These are phyloP conservation scores for Torulaspora gathmanii DNA, from an alignment of 805 yeast genomes.

Conservation along the genomic window DNA sequence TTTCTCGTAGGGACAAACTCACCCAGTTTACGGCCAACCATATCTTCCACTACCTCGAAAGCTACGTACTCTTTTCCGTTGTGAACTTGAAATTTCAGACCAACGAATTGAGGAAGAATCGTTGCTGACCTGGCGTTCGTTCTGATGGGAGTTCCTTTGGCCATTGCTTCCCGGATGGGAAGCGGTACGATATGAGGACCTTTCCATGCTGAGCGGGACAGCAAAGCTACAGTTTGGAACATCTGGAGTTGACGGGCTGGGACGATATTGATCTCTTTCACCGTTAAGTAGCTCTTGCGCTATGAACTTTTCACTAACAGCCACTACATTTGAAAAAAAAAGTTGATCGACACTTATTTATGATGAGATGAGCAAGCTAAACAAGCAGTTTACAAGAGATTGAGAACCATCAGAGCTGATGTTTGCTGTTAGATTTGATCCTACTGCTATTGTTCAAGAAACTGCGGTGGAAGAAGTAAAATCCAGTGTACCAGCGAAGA, in stretches of 20 bases:
- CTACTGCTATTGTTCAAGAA: slow-evolving; percentile 31
- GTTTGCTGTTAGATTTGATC: slow-evolving; percentile 68
- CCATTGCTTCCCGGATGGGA: slow-evolving; percentile 82
- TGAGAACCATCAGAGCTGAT: slow-evolving; percentile 30
- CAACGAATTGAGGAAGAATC: slow-evolving; percentile 91
- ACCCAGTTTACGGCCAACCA: slow-evolving; percentile 95
- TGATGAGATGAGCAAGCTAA: slow-evolving; percentile 8
- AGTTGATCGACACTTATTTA: slow-evolving; percentile 9
- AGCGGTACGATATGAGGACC: slow-evolving; percentile 93
- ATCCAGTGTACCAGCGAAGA: slow-evolving; percentile 26
- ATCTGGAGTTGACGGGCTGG: background rate
- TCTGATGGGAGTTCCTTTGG: slow-evolving; percentile 78
- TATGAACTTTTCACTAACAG: slow-evolving; percentile 2
- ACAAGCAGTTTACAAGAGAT: background rate
- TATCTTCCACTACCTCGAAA: slow-evolving; percentile 80
- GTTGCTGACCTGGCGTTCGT: slow-evolving; percentile 97
- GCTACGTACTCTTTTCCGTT: slow-evolving; percentile 94
- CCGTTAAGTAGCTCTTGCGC: background rate
- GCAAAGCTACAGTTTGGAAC: slow-evolving; percentile 31
- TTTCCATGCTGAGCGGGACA: slow-evolving; percentile 58
- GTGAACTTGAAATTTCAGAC: slow-evolving; percentile 89
- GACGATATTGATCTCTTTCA: background rate
- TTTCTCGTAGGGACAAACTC: slow-evolving; percentile 94
- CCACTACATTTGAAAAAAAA: background rate
- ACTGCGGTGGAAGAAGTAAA: background rate